Evolutionary conservation across 225 moss, liverwort and hornwort species (phyloP), one percentile per base, ranked within the genome.

Genomic region (Pseudisothecium myosuroides): DNA sequence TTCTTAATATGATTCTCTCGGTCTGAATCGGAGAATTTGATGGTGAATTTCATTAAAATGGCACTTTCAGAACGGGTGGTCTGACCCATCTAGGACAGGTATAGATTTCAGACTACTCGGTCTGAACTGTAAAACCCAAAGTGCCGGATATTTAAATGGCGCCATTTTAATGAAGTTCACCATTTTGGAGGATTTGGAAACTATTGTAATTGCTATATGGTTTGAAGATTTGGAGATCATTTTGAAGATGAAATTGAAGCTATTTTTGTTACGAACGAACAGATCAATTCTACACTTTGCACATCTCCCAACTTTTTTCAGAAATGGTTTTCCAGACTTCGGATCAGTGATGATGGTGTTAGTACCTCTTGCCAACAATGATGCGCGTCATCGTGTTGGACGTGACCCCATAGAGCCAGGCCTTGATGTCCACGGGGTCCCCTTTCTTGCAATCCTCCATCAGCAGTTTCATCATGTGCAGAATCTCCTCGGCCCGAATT

Each of bases 351-450:
- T 77, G 14, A 76, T 18, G 77, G 55, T 15, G 59, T 80, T 59
- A 2, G 59, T 73, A 88, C 91, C 88, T 87, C 81, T 89, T 91
- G 65, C 79, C 76, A 47, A 60, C 62, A 4, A 78, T 22, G 50
- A 93, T 87, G 28, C 76, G 85, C 28, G 86, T 90, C 87, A 91
- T 87, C 54, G 15, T 91, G 75, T 92, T 92, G 83, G 31, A 82
- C 17, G 64, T 79, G n/a, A 88, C 76, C 10, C 85, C 71, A 14
- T 78, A 76, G 45, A 92, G 47, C 86, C 86, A 92, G 36, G 63
- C 71, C 31, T 86, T 90, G 47, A 90, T 71, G 55, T 91, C 83
- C 24, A 91, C 49, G 10, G 39, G 76, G 4, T 80, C 47, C 5
- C 89, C 82, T 10, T 75, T 84, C 54, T 87, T 78, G 47, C 50